A percentile compares a stretch with the other conserved stretches of the same genome.
Conservation (phyloP, 768 basidiomycete genomes). For the Candolleomyces aberdarensis region DNA sequence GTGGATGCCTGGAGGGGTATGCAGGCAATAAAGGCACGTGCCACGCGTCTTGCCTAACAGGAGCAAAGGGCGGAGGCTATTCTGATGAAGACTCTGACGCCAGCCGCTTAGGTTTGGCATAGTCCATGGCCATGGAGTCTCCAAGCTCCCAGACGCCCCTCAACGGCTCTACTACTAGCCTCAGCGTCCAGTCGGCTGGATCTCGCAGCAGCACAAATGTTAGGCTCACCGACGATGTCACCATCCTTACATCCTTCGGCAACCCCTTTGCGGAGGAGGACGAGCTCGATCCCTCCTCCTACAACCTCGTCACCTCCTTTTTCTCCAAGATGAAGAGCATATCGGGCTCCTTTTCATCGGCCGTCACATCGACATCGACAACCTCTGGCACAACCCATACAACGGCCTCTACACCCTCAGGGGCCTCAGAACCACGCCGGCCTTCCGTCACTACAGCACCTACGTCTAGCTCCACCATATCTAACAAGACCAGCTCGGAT, state of each 20-base stretch:
- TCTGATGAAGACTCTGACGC: not conserved
- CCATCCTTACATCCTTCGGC: conserved; percentile 71
- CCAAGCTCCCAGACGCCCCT: conserved; percentile 25
- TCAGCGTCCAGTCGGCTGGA: conserved; percentile 46
- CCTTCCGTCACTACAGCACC: conserved; percentile 48
- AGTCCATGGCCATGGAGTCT: conserved; percentile 21
- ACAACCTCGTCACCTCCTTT: conserved; percentile 77
- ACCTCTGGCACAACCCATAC: conserved; percentile 28
- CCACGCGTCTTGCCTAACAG: conserved; percentile 12
- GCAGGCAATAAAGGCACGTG: not conserved
- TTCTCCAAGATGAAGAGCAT: conserved; percentile 82
- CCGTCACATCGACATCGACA: conserved; percentile 39
- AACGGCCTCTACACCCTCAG: conserved; percentile 23
- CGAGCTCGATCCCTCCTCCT: conserved; percentile 85
- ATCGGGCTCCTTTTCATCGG: conserved; percentile 59
- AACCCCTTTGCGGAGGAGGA: conserved; percentile 94
- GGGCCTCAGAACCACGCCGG: conserved; percentile 50
- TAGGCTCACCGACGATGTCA: conserved; percentile 47
- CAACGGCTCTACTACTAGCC: conserved; percentile 19
- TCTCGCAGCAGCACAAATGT: conserved; percentile 64
- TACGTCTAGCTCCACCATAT: conserved; percentile 44
- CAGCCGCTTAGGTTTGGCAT: no score
- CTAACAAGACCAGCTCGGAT: conserved; percentile 50
- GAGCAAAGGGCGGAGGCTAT: conserved; percentile 1
- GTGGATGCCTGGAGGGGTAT: not conserved